phyloP scores from a whole-genome alignment of 108 stramenopile genomes.

The Pseudonitzschia delicatissima region DNA sequence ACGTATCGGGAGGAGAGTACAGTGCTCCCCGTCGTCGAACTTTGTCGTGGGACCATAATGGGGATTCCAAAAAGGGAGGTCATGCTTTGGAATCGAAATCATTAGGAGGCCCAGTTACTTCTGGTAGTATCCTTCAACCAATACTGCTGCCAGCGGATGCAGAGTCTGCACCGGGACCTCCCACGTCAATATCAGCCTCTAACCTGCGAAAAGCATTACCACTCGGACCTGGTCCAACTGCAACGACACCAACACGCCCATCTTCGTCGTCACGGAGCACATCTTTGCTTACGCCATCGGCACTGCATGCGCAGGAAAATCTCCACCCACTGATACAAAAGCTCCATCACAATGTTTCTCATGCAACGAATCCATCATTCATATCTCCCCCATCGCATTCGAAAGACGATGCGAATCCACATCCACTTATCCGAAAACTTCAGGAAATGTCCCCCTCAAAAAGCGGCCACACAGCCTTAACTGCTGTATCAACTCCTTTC shows the following conservation, averaged over 20 bases:
- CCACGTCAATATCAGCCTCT: conserved; percentile 12
- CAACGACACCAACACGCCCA: background rate
- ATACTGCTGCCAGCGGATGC: background rate
- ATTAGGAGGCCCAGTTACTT: background rate
- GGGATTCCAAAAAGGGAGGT: background rate
- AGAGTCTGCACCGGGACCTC: background rate
- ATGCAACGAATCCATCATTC: background rate
- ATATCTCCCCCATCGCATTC: background rate
- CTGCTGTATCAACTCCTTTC: background rate
- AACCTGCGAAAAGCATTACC: conserved; percentile 1
- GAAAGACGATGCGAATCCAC: background rate
- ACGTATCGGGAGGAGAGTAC: conserved; percentile 6
- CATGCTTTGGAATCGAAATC: background rate
- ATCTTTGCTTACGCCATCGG: background rate
- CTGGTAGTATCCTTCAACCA: conserved; percentile 15
- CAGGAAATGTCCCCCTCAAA: background rate
- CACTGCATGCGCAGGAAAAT: background rate
- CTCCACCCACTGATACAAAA: conserved; percentile 1
- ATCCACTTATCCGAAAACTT: background rate
- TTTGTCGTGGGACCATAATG: conserved; percentile 13
- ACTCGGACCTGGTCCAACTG: background rate
- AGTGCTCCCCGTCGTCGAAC: conserved; percentile 20
- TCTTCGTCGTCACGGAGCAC: background rate
- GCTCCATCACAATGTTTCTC: background rate
- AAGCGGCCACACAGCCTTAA: background rate